phyloP scores from a whole-genome alignment of 1,139 yeast genomes.

The Lodderomyces theae region DNA sequence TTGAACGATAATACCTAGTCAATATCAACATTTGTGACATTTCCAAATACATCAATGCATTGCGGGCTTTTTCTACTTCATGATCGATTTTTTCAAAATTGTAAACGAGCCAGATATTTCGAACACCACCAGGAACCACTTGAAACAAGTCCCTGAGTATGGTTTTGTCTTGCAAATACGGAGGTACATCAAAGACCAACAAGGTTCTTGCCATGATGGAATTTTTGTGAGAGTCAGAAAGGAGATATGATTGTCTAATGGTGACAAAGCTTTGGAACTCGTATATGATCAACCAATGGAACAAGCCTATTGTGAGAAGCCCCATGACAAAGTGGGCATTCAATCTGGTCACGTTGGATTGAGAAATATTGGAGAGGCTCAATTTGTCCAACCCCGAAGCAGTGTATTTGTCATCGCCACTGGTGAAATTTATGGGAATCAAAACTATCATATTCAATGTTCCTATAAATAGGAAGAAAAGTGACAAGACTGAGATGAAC shows the following conservation, averaged over 20 bases:
- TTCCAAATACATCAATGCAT: slow-evolving; percentile 43
- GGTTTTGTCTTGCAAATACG: slow-evolving; percentile 25
- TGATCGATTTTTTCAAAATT: slow-evolving; percentile 36
- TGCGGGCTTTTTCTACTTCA: slow-evolving; percentile 29
- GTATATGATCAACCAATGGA: slow-evolving; percentile 49
- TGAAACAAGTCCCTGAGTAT: slow-evolving; percentile 26
- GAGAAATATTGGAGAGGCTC: slow-evolving; percentile 61
- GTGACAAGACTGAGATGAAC: slow-evolving; percentile 45
- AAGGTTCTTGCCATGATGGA: slow-evolving; percentile 38
- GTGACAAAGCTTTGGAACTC: slow-evolving; percentile 50
- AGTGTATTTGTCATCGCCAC: slow-evolving; percentile 28
- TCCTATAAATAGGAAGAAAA: slow-evolving; percentile 51
- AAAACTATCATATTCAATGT: slow-evolving; percentile 51
- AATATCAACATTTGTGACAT: slow-evolving; percentile 18
- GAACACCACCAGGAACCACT: slow-evolving; percentile 45
- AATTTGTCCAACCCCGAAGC: slow-evolving; percentile 55
- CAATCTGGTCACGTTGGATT: slow-evolving; percentile 41
- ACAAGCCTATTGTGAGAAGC: slow-evolving; percentile 47
- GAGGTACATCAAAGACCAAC: slow-evolving; percentile 50
- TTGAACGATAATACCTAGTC: slow-evolving; percentile 14
- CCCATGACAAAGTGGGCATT: slow-evolving; percentile 57
- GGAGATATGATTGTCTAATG: slow-evolving; percentile 40
- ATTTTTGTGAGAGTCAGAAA: slow-evolving; percentile 23
- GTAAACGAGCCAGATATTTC: slow-evolving; percentile 50
- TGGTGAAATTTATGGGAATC: slow-evolving; percentile 55